A percentile compares a stretch with the other conserved stretches of the same genome.
Evolutionary conservation across 2,329 filamentous ascomycete genomes (phyloP).

Genomic region (Penicillium olsonii): DNA sequence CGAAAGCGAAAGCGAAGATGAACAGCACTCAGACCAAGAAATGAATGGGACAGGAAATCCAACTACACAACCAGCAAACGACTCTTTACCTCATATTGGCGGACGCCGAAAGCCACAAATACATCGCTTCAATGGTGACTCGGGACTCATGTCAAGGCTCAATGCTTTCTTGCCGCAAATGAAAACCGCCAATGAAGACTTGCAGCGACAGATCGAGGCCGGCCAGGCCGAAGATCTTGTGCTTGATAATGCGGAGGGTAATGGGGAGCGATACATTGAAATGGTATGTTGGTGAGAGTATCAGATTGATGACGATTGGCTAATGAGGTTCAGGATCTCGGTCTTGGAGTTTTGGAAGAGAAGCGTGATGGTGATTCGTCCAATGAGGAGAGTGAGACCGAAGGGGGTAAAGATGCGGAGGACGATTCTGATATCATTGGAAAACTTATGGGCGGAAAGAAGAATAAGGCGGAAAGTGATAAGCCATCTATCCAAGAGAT

Average conservation of each 20-base stretch:
- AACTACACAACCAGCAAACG: neutral
- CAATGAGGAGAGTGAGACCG: slow-evolving; percentile 21
- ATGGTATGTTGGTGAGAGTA: slow-evolving; percentile 34
- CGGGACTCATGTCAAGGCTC: slow-evolving; percentile 39
- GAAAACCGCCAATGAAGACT: slow-evolving; percentile 45
- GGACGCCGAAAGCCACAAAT: slow-evolving; percentile 39
- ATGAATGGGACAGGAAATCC: slow-evolving; percentile 10
- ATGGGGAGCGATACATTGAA: slow-evolving; percentile 43
- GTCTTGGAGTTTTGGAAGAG: slow-evolving; percentile 48
- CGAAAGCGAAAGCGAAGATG: slow-evolving; percentile 28
- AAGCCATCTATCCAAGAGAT: slow-evolving; percentile 44
- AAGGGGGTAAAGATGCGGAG: slow-evolving; percentile 7
- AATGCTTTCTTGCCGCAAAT: slow-evolving; percentile 46
- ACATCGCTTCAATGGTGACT: slow-evolving; percentile 26
- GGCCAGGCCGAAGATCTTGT: slow-evolving; percentile 32
- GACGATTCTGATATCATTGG: slow-evolving; percentile 35
- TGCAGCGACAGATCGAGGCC: slow-evolving; percentile 41
- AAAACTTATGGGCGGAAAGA: slow-evolving; percentile 41
- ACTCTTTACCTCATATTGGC: slow-evolving; percentile 29
- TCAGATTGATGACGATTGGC: neutral
- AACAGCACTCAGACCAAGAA: slow-evolving; percentile 15
- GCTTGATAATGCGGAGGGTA: slow-evolving; percentile 38
- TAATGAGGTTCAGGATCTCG: slow-evolving; percentile 38
- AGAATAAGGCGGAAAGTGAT: slow-evolving; percentile 27
- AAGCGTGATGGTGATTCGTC: slow-evolving; percentile 27